These are phyloP conservation scores for Torrubiella hemipterigena DNA, from an alignment of 2,329 filamentous ascomycete genomes.

Conservation along the genomic window DNA sequence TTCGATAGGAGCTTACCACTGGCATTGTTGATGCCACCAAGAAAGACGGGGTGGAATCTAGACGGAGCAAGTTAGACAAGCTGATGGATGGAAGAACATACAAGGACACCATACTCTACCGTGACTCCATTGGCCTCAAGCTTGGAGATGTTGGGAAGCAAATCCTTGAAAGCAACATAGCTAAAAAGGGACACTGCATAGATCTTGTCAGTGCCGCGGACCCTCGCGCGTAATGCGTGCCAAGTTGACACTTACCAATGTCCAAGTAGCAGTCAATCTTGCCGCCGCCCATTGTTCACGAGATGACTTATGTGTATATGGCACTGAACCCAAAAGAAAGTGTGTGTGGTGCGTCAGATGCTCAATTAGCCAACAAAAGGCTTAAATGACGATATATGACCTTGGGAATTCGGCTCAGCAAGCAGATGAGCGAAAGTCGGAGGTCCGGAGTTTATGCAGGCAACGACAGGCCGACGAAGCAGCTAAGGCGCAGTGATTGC, in stretches of 20 bases:
- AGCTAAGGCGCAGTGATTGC: no score
- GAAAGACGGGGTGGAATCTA: constrained; percentile 60
- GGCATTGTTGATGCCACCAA: constrained; percentile 52
- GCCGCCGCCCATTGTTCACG: constrained; percentile 44
- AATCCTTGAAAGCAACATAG: constrained; percentile 43
- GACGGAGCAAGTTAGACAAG: constrained; percentile 2
- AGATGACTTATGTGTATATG: no score
- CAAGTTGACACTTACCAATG: constrained; percentile 36
- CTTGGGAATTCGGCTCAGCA: no score
- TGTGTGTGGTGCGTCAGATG: no score
- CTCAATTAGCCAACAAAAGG: no score
- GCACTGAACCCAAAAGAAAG: not conserved
- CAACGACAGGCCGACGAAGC: no score
- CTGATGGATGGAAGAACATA: not conserved
- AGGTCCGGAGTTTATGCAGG: no score
- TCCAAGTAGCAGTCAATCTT: constrained; percentile 58
- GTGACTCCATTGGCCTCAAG: constrained; percentile 48
- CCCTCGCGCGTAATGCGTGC: constrained; percentile 4
- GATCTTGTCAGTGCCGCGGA: no score
- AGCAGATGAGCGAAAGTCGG: no score
- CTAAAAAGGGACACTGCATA: constrained; percentile 52
- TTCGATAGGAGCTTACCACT: constrained; percentile 29
- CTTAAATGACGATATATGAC: no score
- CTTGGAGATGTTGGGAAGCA: constrained; percentile 40
- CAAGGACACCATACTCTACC: constrained; percentile 43